Evolutionary conservation across 306 rosid genomes (phyloP), one percentile per base, ranked within the genome.

Genomic region (Trichosanthes cucumerina): DNA sequence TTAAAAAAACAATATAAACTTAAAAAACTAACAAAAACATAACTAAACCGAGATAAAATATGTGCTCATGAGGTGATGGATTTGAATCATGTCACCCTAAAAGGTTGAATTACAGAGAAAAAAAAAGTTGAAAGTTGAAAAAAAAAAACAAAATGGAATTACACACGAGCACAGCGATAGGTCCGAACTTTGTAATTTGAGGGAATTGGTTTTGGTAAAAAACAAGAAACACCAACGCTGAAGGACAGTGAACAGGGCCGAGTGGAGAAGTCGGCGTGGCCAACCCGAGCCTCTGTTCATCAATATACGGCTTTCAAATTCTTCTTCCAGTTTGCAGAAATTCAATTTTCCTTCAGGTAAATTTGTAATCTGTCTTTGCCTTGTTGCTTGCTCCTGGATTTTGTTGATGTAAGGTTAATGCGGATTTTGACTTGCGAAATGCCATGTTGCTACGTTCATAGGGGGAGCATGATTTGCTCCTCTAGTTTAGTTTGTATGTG

Each of bases 171-270:
- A 77, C 88, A 88, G 82, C 82, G 82, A 85, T 68, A 87, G 83
- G 91, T 91, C 93, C 98, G 91, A 64, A 76, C 79, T 16, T 86
- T 86, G 84, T 80, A 52, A 86, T 75, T 80, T 84, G 81, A 76
- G 87, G 82, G 79, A 77, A 76, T 83, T 82, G 86, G 87, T 75
- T 84, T 75, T 70, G 91, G 92, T 93, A 89, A 86, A 86, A 84
- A 82, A n/a, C n/a, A n/a, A 79, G 83, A 76, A 77, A 84, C 85
- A 84, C 85, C 44, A 43, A 70, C 84, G 81, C 82, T 78, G 75
- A 36, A 73, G 75, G 81, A 64, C 88, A 28, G 33, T 28, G 33
- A 2, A 28, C 33, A 58, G 82, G 76, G 86, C 50, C 83, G 84
- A 81, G 76, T 70, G 43, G 76, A n/a, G 77, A 59, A 77, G 70